Evolutionary conservation across 305 asterid species (phyloP).

Genomic region (Fraxinus sp.): DNA sequence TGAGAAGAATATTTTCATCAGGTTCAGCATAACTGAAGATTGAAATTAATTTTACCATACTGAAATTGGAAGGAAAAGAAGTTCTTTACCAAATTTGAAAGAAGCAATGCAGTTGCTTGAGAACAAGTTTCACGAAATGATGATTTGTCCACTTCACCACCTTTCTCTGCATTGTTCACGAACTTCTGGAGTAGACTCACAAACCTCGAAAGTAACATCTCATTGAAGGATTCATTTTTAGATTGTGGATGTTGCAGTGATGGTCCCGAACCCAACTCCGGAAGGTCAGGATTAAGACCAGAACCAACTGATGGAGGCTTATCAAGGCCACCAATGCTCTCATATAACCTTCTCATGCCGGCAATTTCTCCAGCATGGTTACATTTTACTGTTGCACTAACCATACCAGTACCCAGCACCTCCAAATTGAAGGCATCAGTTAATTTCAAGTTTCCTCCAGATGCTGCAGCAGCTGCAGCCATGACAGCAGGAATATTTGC

Average conservation of each 20-base stretch:
- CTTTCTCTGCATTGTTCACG: constrained; percentile 83
- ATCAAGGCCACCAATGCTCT: constrained; percentile 76
- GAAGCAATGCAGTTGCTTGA: constrained; percentile 98
- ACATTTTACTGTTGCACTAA: constrained; percentile 94
- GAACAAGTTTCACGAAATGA: constrained; percentile 90
- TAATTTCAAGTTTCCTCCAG: constrained; percentile 91
- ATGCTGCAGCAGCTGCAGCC: constrained; percentile 99
- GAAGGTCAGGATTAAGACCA: constrained; percentile 58
- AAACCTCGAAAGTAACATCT: constrained; percentile 69
- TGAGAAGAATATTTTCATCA: constrained; percentile 41
- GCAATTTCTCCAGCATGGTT: constrained; percentile 99
- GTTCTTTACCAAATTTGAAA: constrained; percentile 71
- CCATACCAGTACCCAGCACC: constrained; percentile 95
- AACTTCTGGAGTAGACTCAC: constrained; percentile 85
- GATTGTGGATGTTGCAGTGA: constrained; percentile 45
- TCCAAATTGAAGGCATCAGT: constrained; percentile 91
- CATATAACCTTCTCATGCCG: constrained; percentile 96
- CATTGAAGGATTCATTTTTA: constrained; percentile 70
- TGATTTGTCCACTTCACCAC: constrained; percentile 83
- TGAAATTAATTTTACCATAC: constrained; percentile 14
- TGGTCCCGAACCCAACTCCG: constrained; percentile 39
- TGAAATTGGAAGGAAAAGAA: constrained; percentile 21
- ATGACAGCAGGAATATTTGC: constrained; percentile 90
- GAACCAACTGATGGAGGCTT: constrained; percentile 32
- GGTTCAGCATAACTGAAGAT: constrained; percentile 19